Evolutionary conservation across 164 flowering plant species (phyloP), one percentile per base, ranked within the genome.

Genomic region (Piper betle): DNA sequence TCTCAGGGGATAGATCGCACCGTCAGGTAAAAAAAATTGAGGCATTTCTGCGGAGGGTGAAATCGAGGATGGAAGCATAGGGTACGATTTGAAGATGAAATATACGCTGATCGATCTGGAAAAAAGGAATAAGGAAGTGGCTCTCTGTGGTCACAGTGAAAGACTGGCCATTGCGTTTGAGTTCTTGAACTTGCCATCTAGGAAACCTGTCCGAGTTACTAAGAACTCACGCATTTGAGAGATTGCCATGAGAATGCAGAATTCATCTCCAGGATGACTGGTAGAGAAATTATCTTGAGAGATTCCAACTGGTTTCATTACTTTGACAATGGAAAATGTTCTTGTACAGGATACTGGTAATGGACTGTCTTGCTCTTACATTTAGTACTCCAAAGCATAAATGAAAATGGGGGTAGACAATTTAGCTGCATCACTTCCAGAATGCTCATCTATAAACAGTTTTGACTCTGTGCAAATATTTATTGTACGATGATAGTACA

Each of bases 171-270:
- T 83, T 68, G 84, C 84, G 66, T 83, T 72, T 62, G 86, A 88
- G 16, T 63, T 81, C 37, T 62, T 81, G 68, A 81, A 57, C 52
- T 73, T 69, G 64, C 75, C 81, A 39, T 74, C 74, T 1, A 78
- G 85, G 6, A 75, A 69, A 64, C 74, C 76, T 12, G 72, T 83
- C 25, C 65, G 86, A 59, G 80, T 85, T 13, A 74, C 81, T 39
- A 81, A 83, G 74, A 83, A 82, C 68, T 65, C 72, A 4, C 63
- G 80, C 63, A 76, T 80, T 10, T 85, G 91, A 69, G 84, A 20
- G 83, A 85, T 39, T 83, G 86, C 61, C 91, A 85, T 73, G 88
- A 83, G 68, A 76, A 77, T 75, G 88, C 81, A 43, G 81, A 80
- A 73, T 83, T 78, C 72, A 75, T 85, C 38, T 78, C 86, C 39